Base-by-base conservation (phyloP, 805 yeast species). In the Myxozyma melibiosi region DNA sequence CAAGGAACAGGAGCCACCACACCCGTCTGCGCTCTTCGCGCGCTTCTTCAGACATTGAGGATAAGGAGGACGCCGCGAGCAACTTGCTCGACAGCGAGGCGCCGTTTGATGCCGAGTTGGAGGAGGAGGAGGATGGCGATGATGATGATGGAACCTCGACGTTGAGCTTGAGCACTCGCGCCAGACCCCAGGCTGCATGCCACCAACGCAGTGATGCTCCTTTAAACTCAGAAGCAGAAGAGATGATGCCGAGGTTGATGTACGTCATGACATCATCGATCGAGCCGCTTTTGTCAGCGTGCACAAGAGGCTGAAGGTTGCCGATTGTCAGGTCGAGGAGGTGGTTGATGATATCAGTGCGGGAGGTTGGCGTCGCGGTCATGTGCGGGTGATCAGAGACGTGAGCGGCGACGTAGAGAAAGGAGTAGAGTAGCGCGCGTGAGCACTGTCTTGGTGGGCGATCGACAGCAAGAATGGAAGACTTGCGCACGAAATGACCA, bases 1-100 rank as follows among this genome's bases (percentile, higher is more conserved):
- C 63, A 31, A 73, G 61, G 53, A 73, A 76, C 2, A 76, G 60
- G 7, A 72, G 68, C 78, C 78, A 75, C 78, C 78, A 76, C 1
- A 70, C 67, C 22, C 79, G 66, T 24, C 77, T 65, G 49, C 70
- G 66, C 53, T 76, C 79, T 51, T 76, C 79, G 28, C 70, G 65
- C 1, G 54, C 28, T 46, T 73, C 76, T 44, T 72, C 65, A 5
- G 61, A 24, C 18, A 58, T 25, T n/a, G 43, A 18, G 8, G 33
- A 18, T n/a, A n/a, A n/a, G 9, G 30, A 16, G 4, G 39, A 39
- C 11, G 46, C 46, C 6, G 47, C 34, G 8, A 34, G 31, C 5
- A 49, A 30, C 20, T 49, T 49, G 22, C 27, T 33, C 38, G 35
- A 24, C 3, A 30, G 31, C 8, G 53, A 33, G n/a, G n/a, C n/a